Evolutionary conservation across 2,329 filamentous ascomycete genomes (phyloP).

Genomic region (Cladophialophora carrionii): DNA sequence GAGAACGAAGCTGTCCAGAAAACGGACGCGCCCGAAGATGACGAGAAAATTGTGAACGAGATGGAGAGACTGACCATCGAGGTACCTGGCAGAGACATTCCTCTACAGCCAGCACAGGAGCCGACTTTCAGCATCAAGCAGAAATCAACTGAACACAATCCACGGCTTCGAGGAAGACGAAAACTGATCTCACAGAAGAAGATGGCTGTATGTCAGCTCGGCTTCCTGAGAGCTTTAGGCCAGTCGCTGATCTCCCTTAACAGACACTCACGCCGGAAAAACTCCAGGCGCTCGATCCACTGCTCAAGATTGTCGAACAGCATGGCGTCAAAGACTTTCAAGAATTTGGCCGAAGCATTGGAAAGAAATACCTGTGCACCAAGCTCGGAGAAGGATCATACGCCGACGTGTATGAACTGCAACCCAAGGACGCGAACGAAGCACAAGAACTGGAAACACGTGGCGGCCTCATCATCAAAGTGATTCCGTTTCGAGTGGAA

Average conservation of each 20-base stretch:
- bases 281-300: conserved; percentile 21
- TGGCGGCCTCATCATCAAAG: conserved; percentile 53
- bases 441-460: conserved; percentile 43
- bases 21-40: not conserved
- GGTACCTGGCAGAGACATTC: conserved; percentile 17
- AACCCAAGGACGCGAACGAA: conserved; percentile 42
- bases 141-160: conserved; percentile 19
- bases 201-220: conserved; percentile 28
- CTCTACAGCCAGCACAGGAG: conserved; percentile 1
- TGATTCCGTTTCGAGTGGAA: conserved; percentile 49
- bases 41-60: conserved; percentile 15
- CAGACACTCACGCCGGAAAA: conserved; percentile 24
- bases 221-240: not conserved
- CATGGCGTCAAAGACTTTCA: conserved; percentile 32
- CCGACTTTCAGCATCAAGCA: conserved; percentile 5
- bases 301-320: conserved; percentile 31
- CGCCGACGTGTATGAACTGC: conserved; percentile 65
- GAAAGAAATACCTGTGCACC: conserved; percentile 52
- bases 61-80: conserved; percentile 30
- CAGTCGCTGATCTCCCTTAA: not conserved
- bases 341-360: conserved; percentile 33
- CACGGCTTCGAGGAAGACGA: conserved; percentile 27
- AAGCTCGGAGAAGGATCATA: conserved; percentile 70
- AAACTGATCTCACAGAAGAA: conserved; percentile 26
- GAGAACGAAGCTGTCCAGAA: conserved; percentile 26